Conservation (phyloP, 2,329 filamentous ascomycete genomes). For the Phoma sp. region DNA sequence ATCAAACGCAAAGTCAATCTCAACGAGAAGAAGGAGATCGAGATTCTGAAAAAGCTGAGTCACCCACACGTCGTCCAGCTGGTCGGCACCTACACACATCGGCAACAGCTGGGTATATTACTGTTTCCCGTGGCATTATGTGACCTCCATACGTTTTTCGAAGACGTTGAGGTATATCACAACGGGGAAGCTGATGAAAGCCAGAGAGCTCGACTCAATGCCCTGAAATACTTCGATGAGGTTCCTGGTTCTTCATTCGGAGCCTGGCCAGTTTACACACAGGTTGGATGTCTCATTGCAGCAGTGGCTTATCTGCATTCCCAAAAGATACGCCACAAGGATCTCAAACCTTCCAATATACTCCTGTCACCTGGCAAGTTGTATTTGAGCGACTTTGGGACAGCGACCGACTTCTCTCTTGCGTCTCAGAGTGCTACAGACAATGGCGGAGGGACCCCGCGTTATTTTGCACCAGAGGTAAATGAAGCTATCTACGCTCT, state of each 20-base stretch:
- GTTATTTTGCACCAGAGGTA: slow-evolving; percentile 28
- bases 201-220: too few species aligned
- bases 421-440: slow-evolving; percentile 34
- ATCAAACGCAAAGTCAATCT: background rate
- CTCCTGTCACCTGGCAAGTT: slow-evolving; percentile 19
- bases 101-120: background rate
- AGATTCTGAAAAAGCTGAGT: background rate
- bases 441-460: slow-evolving; percentile 25
- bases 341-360: slow-evolving; percentile 31
- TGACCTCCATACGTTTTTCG: background rate
- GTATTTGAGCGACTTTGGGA: slow-evolving; percentile 4
- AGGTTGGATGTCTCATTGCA: slow-evolving; percentile 25
- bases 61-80: background rate
- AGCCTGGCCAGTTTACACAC: background rate
- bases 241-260: too few species aligned
- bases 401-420: background rate
- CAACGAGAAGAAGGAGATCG: background rate
- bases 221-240: too few species aligned
- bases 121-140: background rate
- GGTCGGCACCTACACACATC: background rate
- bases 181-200: too few species aligned
- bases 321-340: slow-evolving; percentile 29
- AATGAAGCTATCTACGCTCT: too few species aligned
- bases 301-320: slow-evolving; percentile 28
- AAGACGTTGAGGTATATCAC: background rate